Evolutionary conservation across 306 rosid species (phyloP), one percentile per base, ranked within the genome.

Genomic region (Cicer bijugum): DNA sequence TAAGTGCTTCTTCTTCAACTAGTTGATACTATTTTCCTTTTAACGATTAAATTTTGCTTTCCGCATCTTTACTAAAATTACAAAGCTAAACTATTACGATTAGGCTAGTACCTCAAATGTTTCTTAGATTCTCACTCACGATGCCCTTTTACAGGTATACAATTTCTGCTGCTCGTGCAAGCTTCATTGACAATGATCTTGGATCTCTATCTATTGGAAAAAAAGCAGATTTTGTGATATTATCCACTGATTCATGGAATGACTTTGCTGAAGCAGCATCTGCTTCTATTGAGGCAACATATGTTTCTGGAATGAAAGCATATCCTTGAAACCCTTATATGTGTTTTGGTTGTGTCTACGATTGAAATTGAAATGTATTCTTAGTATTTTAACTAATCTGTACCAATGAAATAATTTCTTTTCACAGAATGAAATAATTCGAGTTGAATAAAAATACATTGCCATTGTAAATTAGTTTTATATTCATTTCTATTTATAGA

Each of bases 141-240:
- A 28, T 28, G 35, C 0, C 67, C 5, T 76, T 8, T 71, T 63
- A 63, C 90, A 93, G 98, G 82, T 82, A 86, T 67, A 93, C 98
- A 19, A 84, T 89, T 71, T 86, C 87, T 9, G 97, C 93, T 53
- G 98, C 98, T 19, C 90, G 75, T 2, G 96, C 96, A 48, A 84
- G 92, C 89, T 91, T 93, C 85, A 88, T 91, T 7, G 97, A 91
- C 79, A 78, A 77, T 2, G 85, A 87, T 12, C 58, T 88, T 40
- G 97, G 93, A 64, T 93, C 98, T 70, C 65, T 93, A 15, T 85
- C 92, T 8, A 82, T 83, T 0, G 92, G 97, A 65, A 93, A 91
- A 83, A 80, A 89, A 0, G 96, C 98, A 56, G 98, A 93, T 78
- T 93, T 93, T 72, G 96, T 91, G 72, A 37, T 91, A 69, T 75